Percentiles rank a stretch among this genome's conserved stretches.
These are phyloP conservation scores for Astrocystis sublimbata DNA, from an alignment of 495 filamentous ascomycete species.

Conservation along the genomic window DNA sequence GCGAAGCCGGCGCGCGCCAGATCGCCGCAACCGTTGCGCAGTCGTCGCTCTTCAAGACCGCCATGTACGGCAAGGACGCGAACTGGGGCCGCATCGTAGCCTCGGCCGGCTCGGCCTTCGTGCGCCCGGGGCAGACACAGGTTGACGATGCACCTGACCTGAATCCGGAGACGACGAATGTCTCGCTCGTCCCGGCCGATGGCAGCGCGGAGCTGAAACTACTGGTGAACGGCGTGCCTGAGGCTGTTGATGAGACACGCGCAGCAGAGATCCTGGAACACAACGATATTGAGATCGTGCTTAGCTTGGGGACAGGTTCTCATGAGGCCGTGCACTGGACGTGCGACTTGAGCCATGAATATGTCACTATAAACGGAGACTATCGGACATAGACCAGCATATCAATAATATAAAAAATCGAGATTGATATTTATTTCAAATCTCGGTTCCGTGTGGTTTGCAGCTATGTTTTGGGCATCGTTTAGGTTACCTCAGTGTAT, in stretches of 20 bases:
- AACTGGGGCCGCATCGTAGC: slow-evolving; percentile 98
- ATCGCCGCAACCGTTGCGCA: slow-evolving; percentile 90
- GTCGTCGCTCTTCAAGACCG: slow-evolving; percentile 94
- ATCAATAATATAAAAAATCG: no score
- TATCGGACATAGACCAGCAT: slow-evolving; percentile 79
- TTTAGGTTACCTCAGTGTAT: no score
- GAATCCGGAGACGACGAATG: slow-evolving; percentile 80
- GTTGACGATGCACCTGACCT: slow-evolving; percentile 61
- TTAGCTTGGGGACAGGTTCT: slow-evolving; percentile 68
- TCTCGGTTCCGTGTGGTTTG: no score
- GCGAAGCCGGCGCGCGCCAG: slow-evolving; percentile 62
- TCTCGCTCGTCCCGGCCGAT: slow-evolving; percentile 87
- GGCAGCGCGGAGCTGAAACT: slow-evolving; percentile 79
- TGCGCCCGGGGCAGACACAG: slow-evolving; percentile 58
- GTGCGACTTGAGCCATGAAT: slow-evolving; percentile 98
- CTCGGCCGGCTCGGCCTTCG: slow-evolving; percentile 86
- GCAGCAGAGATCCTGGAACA: slow-evolving; percentile 84
- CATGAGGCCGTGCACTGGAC: slow-evolving; percentile 89
- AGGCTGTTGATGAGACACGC: slow-evolving; percentile 84
- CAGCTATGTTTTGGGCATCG: no score
- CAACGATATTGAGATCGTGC: slow-evolving; percentile 80
- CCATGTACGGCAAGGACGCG: slow-evolving; percentile 92
- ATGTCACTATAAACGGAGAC: slow-evolving; percentile 91
- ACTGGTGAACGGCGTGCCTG: slow-evolving; percentile 87
- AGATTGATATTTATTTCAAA: no score